Base-by-base conservation (phyloP, 805 yeast species). In the Candida chauliodis region DNA sequence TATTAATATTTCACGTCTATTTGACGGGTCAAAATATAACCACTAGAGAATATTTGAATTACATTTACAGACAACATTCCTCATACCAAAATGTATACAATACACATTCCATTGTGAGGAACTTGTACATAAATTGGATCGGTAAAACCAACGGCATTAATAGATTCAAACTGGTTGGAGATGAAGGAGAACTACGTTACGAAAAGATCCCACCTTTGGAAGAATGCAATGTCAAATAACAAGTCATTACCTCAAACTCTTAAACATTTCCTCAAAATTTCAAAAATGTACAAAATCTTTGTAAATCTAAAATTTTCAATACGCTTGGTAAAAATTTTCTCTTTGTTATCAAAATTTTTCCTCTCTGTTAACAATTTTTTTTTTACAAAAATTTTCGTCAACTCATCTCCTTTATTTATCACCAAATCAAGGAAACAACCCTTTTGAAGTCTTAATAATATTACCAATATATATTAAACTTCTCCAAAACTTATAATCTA, bases 1-100 rank as follows among this genome's bases (percentile, higher is more conserved):
- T 86, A 11, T 51, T 82, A 14, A 29, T 59, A 0, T 73, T 71
- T 46, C 95, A 86, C 49, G 25, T 76, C 1, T 72, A 65, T 36
- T 56, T 85, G 36, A 74, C 78, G 0, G 51, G 75, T 1, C 69
- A 75, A 6, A 81, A 80, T 34, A 69, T 81, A 45, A 81, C 90
- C 7, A 85, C 95, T 5, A 68, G 89, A 44, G 95, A 86, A 48
- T 85, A 73, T 51, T 60, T 86, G 35, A 75, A 73, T 49, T 58
- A 69, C 18, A 59, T 66, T 6, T 66, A 71, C 8, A 51, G 61
- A 4, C 54, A 50, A 13, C 49, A 50, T 9, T 58, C 54, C 8
- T n/a, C 26, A 6, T 66, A 49, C 40, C 50, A 55, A 21, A 66
- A 66, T 48, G 63, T 59, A 15, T 66, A 47, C 39, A 52, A 58